These are phyloP conservation scores for Allomyces arbusculus DNA, from an alignment of 192 early-diverging fungal species.

Conservation along the genomic window DNA sequence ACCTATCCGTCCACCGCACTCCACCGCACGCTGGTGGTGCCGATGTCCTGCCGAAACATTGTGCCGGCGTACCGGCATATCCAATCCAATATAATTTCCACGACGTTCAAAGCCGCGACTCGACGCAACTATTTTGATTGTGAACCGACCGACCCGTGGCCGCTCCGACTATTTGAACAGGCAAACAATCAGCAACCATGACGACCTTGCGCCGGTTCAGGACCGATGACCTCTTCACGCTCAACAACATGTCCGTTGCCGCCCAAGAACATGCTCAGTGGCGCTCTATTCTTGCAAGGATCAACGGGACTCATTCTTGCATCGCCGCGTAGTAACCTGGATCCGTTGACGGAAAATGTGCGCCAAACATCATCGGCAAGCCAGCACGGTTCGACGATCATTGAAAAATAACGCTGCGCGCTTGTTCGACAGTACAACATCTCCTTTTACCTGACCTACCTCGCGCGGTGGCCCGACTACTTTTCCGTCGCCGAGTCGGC, in stretches of 20 bases:
- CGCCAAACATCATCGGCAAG: neutral
- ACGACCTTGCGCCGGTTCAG: conserved; percentile 41
- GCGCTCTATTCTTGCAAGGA: neutral
- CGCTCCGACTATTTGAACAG: too few relatives aligned
- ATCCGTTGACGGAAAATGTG: conserved; percentile 84
- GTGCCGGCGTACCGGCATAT: too few relatives aligned
- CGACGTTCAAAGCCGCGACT: too few relatives aligned
- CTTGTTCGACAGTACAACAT: conserved; percentile 58
- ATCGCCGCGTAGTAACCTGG: conserved; percentile 45
- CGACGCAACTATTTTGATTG: too few relatives aligned
- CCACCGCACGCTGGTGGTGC: too few relatives aligned
- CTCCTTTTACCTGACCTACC: conserved; percentile 78
- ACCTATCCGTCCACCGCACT: too few relatives aligned
- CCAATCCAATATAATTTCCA: too few relatives aligned
- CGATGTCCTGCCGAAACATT: too few relatives aligned
- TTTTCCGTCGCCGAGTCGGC: conserved; percentile 66
- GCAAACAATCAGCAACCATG: conserved; percentile 10
- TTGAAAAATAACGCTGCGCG: neutral
- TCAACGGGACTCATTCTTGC: conserved; percentile 1
- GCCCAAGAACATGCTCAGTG: neutral
- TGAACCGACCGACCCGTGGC: too few relatives aligned
- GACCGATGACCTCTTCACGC: conserved; percentile 79
- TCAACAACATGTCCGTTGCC: conserved; percentile 64
- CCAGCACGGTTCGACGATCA: neutral
- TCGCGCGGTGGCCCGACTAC: conserved; percentile 84